Conservation (phyloP, 2,329 filamentous ascomycete genomes). For the Chaetomium strumarium region DNA sequence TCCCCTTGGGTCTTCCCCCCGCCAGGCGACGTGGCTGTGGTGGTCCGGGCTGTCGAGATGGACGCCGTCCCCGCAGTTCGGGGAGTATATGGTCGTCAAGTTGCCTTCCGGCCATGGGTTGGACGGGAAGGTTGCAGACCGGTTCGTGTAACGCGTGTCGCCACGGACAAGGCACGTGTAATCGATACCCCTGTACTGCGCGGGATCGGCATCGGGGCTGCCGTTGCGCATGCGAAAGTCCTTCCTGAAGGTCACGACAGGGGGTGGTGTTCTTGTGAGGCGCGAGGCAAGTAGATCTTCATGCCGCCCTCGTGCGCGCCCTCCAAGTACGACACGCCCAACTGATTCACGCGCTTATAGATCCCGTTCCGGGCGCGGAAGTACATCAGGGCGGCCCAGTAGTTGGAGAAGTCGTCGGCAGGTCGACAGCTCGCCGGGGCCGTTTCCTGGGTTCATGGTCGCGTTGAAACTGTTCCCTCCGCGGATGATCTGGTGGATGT, state of each 20-base stretch:
- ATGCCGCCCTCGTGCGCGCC: conserved; percentile 19
- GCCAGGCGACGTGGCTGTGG: conserved; percentile 33
- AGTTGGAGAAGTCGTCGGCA: conserved; percentile 23
- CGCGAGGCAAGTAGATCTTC: conserved; percentile 22
- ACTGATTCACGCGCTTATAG: conserved; percentile 15
- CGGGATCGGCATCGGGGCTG: conserved; percentile 23
- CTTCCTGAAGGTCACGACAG: conserved; percentile 36
- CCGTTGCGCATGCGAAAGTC: conserved; percentile 39
- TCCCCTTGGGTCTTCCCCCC: conserved; percentile 26
- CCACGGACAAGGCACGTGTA: conserved; percentile 37
- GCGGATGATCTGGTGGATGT: conserved; percentile 21
- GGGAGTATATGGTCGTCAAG: conserved; percentile 37
- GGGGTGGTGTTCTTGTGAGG: conserved; percentile 28
- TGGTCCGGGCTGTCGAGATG: conserved; percentile 51
- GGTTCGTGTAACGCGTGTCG: conserved; percentile 36
- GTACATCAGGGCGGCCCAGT: conserved; percentile 21
- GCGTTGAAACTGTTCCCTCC: conserved; percentile 20
- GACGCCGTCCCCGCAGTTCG: conserved; percentile 54
- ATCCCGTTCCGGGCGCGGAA: conserved; percentile 15
- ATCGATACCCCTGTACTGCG: conserved; percentile 29
- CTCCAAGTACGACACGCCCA: conserved; percentile 1
- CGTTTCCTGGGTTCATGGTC: conserved; percentile 11
- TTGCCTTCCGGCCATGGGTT: conserved; percentile 35
- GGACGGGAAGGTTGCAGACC: conserved; percentile 33
- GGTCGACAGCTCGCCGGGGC: conserved; percentile 9